phyloP scores from a whole-genome alignment of 2,329 filamentous ascomycete species.

The Pseudopithomyces maydicus region DNA sequence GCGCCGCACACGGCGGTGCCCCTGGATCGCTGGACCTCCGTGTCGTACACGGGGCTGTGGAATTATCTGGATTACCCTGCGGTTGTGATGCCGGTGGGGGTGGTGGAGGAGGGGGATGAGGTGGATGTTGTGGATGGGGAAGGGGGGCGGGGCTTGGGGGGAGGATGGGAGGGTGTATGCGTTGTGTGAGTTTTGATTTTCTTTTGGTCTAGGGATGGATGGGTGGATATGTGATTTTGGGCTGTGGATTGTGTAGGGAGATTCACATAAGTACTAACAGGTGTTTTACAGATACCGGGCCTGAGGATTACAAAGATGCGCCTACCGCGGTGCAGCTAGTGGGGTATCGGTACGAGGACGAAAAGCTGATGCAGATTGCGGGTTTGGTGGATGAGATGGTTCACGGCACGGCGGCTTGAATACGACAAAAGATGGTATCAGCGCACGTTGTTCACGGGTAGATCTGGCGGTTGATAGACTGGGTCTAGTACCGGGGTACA shows the following conservation, averaged over 20 bases:
- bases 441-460: no score
- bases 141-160: slow-evolving; percentile 8
- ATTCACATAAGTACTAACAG: not conserved
- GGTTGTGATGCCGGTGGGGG: slow-evolving; percentile 13
- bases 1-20: slow-evolving; percentile 22
- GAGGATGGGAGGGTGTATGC: slow-evolving; percentile 8
- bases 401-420: not conserved
- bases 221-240: no score
- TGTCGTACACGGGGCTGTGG: slow-evolving; percentile 20
- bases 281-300: slow-evolving; percentile 4
- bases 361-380: slow-evolving; percentile 1
- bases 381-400: slow-evolving; percentile 7
- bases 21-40: slow-evolving; percentile 26
- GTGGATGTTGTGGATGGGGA: slow-evolving; percentile 10
- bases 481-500: no score
- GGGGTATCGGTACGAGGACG: slow-evolving; percentile 9
- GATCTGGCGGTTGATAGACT: no score
- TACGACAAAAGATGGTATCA: no score
- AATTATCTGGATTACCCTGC: slow-evolving; percentile 22
- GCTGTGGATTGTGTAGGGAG: no score
- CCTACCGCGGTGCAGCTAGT: slow-evolving; percentile 6
- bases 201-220: no score
- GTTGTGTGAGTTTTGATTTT: slow-evolving; percentile 7
- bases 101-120: slow-evolving; percentile 1
- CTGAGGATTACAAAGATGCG: slow-evolving; percentile 5